These are phyloP conservation scores for Ceratocystiopsis brevicomis DNA, from an alignment of 2,329 filamentous ascomycete genomes.

Conservation along the genomic window DNA sequence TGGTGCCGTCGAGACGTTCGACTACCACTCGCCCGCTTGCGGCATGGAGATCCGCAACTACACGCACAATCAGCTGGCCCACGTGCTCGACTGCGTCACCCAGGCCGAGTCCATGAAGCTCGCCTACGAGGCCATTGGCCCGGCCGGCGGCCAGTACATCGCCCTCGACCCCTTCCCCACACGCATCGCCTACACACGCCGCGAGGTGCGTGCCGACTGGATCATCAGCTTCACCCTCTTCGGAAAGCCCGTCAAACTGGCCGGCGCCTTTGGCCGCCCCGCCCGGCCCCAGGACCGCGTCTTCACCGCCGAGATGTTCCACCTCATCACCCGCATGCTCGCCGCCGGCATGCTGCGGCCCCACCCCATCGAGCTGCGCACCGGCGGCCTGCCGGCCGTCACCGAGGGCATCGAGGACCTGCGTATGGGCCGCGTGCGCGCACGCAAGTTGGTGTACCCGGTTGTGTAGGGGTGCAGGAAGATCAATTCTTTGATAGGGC, in stretches of 20 bases:
- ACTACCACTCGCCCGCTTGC: slow-evolving; percentile 9
- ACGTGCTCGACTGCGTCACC: slow-evolving; percentile 8
- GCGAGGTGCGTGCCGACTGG: slow-evolving; percentile 6
- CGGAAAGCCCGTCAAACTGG: slow-evolving; percentile 4
- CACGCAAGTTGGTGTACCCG: slow-evolving; percentile 6
- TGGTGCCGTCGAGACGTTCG: slow-evolving; percentile 8
- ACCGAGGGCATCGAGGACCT: slow-evolving; percentile 6
- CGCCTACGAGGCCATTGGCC: slow-evolving; percentile 7
- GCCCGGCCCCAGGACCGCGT: slow-evolving; percentile 6
- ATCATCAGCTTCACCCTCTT: slow-evolving; percentile 5
- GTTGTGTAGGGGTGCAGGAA: not conserved
- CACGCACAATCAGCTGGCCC: slow-evolving; percentile 6
- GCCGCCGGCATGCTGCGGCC: slow-evolving; percentile 5
- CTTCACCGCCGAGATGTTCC: slow-evolving; percentile 3
- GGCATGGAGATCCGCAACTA: slow-evolving; percentile 9
- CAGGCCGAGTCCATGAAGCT: slow-evolving; percentile 6
- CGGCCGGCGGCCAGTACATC: slow-evolving; percentile 4
- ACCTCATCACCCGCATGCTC: slow-evolving; percentile 3
- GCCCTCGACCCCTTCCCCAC: slow-evolving; percentile 6
- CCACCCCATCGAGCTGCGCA: slow-evolving; percentile 5
- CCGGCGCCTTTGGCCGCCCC: slow-evolving; percentile 5
- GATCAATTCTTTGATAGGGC: not conserved
- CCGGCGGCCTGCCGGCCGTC: slow-evolving; percentile 4
- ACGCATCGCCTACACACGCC: slow-evolving; percentile 6
- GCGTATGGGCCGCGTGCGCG: slow-evolving; percentile 5